Evolutionary conservation across 1,284 basidiomycete genomes (phyloP).

Genomic region (Austroboletus niveus): DNA sequence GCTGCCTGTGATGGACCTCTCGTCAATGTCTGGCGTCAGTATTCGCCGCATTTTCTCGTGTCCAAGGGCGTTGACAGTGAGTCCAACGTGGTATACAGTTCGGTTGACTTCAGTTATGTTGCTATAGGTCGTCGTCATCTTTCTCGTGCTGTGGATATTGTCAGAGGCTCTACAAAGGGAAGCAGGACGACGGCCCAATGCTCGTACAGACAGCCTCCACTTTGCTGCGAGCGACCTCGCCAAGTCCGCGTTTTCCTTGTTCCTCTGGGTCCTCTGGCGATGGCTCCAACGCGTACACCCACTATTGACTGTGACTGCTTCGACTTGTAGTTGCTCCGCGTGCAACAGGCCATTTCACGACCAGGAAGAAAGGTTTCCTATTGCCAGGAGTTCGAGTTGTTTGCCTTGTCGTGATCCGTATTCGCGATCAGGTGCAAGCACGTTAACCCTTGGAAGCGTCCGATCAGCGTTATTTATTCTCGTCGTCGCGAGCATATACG

Average conservation of each 20-base stretch:
- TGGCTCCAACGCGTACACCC: background rate
- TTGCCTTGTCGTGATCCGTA: slow-evolving; percentile 1
- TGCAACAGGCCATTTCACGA: slow-evolving; percentile 8
- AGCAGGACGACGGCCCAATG: background rate
- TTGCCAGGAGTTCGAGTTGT: background rate
- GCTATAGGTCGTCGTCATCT: slow-evolving; percentile 11
- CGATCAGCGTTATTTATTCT: slow-evolving; percentile 17
- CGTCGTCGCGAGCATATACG: slow-evolving; percentile 11
- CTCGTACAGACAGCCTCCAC: slow-evolving; percentile 8
- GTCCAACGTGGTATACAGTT: no score
- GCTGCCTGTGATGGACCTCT: no score
- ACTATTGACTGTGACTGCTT: background rate
- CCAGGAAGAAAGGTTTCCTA: slow-evolving; percentile 4
- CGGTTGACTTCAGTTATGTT: no score
- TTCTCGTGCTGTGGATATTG: slow-evolving; percentile 14
- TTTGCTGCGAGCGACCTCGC: slow-evolving; percentile 16
- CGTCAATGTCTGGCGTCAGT: no score
- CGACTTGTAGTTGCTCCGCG: background rate
- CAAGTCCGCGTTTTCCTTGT: slow-evolving; percentile 18
- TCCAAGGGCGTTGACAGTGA: background rate
- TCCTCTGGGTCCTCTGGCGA: slow-evolving; percentile 8
- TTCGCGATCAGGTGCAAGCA: background rate
- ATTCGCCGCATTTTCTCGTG: background rate
- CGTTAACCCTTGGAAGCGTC: slow-evolving; percentile 5
- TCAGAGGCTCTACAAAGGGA: slow-evolving; percentile 8